These are phyloP conservation scores for Fistulifera pelliculosa DNA, from an alignment of 108 stramenopile species.

Conservation along the genomic window DNA sequence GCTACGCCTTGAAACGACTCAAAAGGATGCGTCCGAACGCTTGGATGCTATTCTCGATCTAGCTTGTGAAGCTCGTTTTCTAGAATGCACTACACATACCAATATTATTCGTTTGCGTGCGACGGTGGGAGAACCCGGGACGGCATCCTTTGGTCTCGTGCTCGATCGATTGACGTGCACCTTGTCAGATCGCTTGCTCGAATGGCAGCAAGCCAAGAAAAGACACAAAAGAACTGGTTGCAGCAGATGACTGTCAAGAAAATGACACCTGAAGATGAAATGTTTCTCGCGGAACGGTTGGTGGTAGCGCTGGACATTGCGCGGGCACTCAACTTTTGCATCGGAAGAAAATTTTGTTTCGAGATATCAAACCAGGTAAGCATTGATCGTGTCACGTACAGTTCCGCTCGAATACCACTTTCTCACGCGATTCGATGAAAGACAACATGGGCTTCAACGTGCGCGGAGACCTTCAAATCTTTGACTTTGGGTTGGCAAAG, in stretches of 20 bases:
- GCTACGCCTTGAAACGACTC: slow-evolving; percentile 30
- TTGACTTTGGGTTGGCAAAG: slow-evolving; percentile 36
- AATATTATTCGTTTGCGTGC: slow-evolving; percentile 59
- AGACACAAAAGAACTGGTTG: too few relatives aligned
- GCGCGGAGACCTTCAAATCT: slow-evolving; percentile 31
- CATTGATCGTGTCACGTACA: slow-evolving; percentile 3
- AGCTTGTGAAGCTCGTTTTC: slow-evolving; percentile 58
- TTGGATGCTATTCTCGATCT: slow-evolving; percentile 40
- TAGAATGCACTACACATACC: slow-evolving; percentile 44
- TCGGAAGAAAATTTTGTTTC: slow-evolving; percentile 12
- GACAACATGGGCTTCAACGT: slow-evolving; percentile 37
- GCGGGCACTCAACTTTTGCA: slow-evolving; percentile 26
- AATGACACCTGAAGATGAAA: too few relatives aligned
- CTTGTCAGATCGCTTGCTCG: slow-evolving; percentile 34
- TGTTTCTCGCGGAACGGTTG: slow-evolving; percentile 5
- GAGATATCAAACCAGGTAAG: slow-evolving; percentile 30
- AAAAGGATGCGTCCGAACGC: slow-evolving; percentile 4
- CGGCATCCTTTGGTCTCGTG: slow-evolving; percentile 37
- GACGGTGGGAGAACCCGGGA: slow-evolving; percentile 36
- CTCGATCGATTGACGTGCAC: slow-evolving; percentile 55
- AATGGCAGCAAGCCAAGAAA: slow-evolving; percentile 21
- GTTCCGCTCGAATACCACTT: neutral
- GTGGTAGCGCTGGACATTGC: slow-evolving; percentile 22
- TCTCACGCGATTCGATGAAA: neutral
- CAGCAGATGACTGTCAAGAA: too few relatives aligned